Conservation (phyloP, 495 filamentous ascomycete genomes). For the Trichodelitschia bisporula region DNA sequence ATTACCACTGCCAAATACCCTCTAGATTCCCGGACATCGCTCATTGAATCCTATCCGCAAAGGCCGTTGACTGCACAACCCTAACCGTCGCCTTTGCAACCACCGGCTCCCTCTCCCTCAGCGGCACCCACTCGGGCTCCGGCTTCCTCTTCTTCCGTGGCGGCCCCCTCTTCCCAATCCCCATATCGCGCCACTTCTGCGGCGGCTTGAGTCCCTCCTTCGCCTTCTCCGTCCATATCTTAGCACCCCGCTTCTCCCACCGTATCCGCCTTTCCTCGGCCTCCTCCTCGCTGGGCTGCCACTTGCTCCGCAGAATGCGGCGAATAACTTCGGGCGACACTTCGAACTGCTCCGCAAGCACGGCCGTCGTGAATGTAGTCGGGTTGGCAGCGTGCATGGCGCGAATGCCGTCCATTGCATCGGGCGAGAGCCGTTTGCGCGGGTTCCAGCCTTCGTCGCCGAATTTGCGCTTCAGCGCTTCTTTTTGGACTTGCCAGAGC, state of each 20-base stretch:
- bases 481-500: constrained; percentile 49
- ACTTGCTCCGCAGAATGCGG: constrained; percentile 64
- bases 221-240: constrained; percentile 50
- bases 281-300: constrained; percentile 43
- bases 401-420: constrained; percentile 68
- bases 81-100: too few species aligned
- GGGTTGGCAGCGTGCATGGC: constrained; percentile 53
- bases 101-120: too few species aligned
- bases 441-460: constrained; percentile 47
- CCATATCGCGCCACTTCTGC: constrained; percentile 38
- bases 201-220: constrained; percentile 45
- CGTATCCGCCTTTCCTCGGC: constrained; percentile 30
- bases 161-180: constrained; percentile 23
- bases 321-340: constrained; percentile 69
- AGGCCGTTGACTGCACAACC: too few species aligned
- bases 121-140: too few species aligned
- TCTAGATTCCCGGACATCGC: too few species aligned
- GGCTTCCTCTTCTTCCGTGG: too few species aligned
- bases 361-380: constrained; percentile 42
- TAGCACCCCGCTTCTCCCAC: constrained; percentile 59
- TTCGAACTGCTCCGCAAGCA: constrained; percentile 57
- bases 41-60: too few species aligned
- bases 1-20: too few species aligned
- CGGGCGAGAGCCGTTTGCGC: constrained; percentile 67
- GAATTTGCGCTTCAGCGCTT: constrained; percentile 46